Percentiles rank a stretch among this genome's conserved stretches.
Conservation (phyloP, 495 filamentous ascomycete genomes). For the Daldinia vernicosa region DNA sequence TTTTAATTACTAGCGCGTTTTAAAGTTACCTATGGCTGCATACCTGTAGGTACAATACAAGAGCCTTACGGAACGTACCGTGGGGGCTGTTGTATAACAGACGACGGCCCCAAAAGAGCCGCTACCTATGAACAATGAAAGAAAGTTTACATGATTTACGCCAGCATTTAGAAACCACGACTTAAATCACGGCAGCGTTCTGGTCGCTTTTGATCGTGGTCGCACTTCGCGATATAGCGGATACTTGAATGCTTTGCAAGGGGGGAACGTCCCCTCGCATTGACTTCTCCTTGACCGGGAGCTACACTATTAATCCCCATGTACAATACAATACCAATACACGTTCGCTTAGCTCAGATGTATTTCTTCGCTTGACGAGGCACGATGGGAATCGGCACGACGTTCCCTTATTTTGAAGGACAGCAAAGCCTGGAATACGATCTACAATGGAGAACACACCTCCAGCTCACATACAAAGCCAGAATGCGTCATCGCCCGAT, state of each 20-base stretch:
- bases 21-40: conserved; percentile 10
- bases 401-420: conserved; percentile 24
- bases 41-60: not conserved
- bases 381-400: conserved; percentile 40
- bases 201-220: not conserved
- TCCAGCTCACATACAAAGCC: conserved; percentile 31
- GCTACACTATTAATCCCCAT: conserved; percentile 10
- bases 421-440: conserved; percentile 30
- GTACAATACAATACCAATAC: not conserved
- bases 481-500: conserved; percentile 32
- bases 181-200: not conserved
- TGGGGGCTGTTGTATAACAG: not conserved
- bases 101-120: not conserved
- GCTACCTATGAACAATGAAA: not conserved
- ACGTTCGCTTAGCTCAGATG: conserved; percentile 14
- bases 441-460: conserved; percentile 41
- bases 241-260: not conserved
- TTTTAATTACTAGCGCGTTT: conserved; percentile 27
- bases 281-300: not conserved
- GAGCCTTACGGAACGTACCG: not conserved
- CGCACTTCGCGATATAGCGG: not conserved
- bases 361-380: conserved; percentile 17
- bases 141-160: not conserved
- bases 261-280: not conserved
- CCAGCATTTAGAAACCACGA: not conserved